Evolutionary conservation across 352 stramenopile genomes (phyloP).

Genomic region (Pythium periplocum): DNA sequence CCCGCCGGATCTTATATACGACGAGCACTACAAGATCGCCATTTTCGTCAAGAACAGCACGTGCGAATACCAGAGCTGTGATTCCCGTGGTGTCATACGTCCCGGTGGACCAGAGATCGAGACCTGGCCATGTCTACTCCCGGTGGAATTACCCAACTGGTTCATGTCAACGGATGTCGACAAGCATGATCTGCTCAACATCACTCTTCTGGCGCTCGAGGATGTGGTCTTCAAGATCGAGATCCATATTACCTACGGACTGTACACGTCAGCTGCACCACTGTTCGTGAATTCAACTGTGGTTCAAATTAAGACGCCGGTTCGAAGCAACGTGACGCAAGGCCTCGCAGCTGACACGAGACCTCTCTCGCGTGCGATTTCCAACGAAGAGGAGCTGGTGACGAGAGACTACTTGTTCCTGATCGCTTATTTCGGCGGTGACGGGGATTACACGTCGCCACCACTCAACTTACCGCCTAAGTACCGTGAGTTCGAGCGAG

Average conservation of each 20-base stretch:
- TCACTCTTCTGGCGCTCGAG: conserved; percentile 93
- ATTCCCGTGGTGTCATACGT: conserved; percentile 42
- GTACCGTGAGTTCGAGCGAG: conserved; percentile 90
- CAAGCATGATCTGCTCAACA: conserved; percentile 93
- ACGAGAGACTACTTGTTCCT: conserved; percentile 90
- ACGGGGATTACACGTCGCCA: conserved; percentile 58
- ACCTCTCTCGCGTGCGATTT: conserved; percentile 76
- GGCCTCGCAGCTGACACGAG: conserved; percentile 59
- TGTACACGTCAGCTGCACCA: conserved; percentile 79
- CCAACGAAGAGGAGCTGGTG: conserved; percentile 74
- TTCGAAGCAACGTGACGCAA: conserved; percentile 66
- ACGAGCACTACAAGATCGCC: conserved; percentile 95
- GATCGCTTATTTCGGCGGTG: conserved; percentile 65
- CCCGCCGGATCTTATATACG: conserved; percentile 87
- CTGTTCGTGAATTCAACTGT: conserved; percentile 92
- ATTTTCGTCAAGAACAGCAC: conserved; percentile 93
- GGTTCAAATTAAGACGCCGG: conserved; percentile 74
- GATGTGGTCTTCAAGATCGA: conserved; percentile 95
- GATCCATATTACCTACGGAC: conserved; percentile 93
- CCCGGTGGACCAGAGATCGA: conserved; percentile 71
- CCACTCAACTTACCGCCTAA: conserved; percentile 94
- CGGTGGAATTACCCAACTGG: conserved; percentile 87
- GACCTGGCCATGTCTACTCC: conserved; percentile 88
- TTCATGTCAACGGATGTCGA: conserved; percentile 87
- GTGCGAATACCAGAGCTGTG: conserved; percentile 86